Percentiles rank a stretch among this genome's conserved stretches.
phyloP scores from a whole-genome alignment of 1,284 basidiomycete genomes.

The Malassezia restricta region DNA sequence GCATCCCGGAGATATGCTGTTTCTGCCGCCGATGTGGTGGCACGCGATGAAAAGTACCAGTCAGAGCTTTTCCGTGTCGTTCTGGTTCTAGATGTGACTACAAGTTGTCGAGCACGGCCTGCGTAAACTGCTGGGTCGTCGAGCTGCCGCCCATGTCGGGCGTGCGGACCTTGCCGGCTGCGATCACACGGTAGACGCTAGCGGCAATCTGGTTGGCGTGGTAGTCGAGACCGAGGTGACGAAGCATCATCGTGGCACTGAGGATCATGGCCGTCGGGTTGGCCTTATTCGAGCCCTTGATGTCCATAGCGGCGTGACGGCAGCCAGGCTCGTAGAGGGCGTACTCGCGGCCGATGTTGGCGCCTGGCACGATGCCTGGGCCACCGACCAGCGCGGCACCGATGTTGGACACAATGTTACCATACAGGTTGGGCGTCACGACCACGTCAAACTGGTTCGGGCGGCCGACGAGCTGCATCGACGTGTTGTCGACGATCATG shows the following conservation, averaged over 20 bases:
- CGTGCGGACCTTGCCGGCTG: slow-evolving; percentile 75
- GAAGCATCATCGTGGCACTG: slow-evolving; percentile 94
- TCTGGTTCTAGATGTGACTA: slow-evolving; percentile 15
- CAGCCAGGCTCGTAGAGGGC: slow-evolving; percentile 98
- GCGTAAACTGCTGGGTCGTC: slow-evolving; percentile 44
- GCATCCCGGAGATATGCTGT: slow-evolving; percentile 19
- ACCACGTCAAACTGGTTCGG: slow-evolving; percentile 96
- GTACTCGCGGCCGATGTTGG: slow-evolving; percentile 94
- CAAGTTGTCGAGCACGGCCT: slow-evolving; percentile 40
- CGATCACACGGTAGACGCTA: slow-evolving; percentile 86
- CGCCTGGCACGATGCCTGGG: slow-evolving; percentile 92
- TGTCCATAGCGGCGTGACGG: slow-evolving; percentile 93
- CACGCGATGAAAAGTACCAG: slow-evolving; percentile 18
- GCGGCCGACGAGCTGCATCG: slow-evolving; percentile 94
- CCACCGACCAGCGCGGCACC: slow-evolving; percentile 96
- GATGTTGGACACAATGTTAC: slow-evolving; percentile 95
- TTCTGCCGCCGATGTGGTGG: slow-evolving; percentile 22
- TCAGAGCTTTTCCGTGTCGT: slow-evolving; percentile 12
- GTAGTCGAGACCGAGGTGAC: slow-evolving; percentile 89
- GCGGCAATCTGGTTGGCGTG: slow-evolving; percentile 89
- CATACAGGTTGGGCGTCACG: slow-evolving; percentile 94
- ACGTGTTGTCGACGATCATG: slow-evolving; percentile 99
- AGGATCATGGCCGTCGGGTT: slow-evolving; percentile 98
- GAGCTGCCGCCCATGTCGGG: slow-evolving; percentile 75
- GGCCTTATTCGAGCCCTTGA: slow-evolving; percentile 92